These are phyloP conservation scores for Penicillium egyptiacum DNA, from an alignment of 495 filamentous ascomycete genomes.

Conservation along the genomic window DNA sequence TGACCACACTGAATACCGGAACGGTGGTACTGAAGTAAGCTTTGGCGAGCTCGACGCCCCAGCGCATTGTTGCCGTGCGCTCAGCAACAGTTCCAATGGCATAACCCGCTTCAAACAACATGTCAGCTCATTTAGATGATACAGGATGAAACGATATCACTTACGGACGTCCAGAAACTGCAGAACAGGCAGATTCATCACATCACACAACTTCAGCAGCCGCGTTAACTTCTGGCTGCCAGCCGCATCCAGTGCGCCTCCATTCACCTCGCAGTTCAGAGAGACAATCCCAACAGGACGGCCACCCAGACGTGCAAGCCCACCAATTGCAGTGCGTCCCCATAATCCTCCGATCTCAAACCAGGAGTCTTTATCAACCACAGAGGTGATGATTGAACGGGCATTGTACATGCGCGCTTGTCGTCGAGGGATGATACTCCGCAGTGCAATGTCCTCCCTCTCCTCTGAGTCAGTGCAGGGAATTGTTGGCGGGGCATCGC, in stretches of 20 bases:
- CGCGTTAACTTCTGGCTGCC: slow-evolving; percentile 60
- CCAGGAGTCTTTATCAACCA: slow-evolving; percentile 56
- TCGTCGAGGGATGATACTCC: slow-evolving; percentile 57
- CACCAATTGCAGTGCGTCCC: slow-evolving; percentile 60
- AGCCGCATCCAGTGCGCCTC: slow-evolving; percentile 59
- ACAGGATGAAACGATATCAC: slow-evolving; percentile 13
- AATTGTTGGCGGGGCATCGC: slow-evolving; percentile 51
- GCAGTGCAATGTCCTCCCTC: slow-evolving; percentile 47
- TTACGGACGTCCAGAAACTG: slow-evolving; percentile 62
- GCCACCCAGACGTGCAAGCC: slow-evolving; percentile 56
- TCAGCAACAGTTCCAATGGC: slow-evolving; percentile 63
- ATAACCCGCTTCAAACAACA: slow-evolving; percentile 47
- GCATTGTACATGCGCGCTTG: slow-evolving; percentile 62
- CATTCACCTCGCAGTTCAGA: slow-evolving; percentile 59
- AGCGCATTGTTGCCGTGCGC: slow-evolving; percentile 61
- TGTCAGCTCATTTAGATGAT: slow-evolving; percentile 3
- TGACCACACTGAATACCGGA: slow-evolving; percentile 60
- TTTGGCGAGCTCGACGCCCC: slow-evolving; percentile 58
- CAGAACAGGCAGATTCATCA: slow-evolving; percentile 62
- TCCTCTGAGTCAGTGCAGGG: slow-evolving; percentile 47
- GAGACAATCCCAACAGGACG: slow-evolving; percentile 57
- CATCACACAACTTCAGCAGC: slow-evolving; percentile 60
- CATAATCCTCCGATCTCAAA: slow-evolving; percentile 64
- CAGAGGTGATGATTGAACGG: slow-evolving; percentile 53
- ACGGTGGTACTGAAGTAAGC: slow-evolving; percentile 60